phyloP scores from a whole-genome alignment of 2,329 filamentous ascomycete genomes.

The Fusarium sulawesiense region DNA sequence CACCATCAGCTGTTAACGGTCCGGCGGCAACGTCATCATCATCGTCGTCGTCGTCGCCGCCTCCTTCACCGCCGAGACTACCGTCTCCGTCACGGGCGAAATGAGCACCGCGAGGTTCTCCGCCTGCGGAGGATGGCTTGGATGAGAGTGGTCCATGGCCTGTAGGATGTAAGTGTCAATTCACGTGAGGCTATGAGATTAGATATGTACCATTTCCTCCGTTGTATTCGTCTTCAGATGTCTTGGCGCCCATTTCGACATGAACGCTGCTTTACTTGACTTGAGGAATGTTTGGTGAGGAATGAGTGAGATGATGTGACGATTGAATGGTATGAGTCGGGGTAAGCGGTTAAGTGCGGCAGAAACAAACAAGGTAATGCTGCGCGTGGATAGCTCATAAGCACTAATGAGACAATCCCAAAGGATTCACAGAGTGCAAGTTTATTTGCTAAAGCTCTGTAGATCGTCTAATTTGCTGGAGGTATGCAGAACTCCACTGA shows the following conservation, averaged over 20 bases:
- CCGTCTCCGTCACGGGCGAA: slow-evolving; percentile 57
- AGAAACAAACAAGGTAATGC: slow-evolving; percentile 18
- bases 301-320: slow-evolving; percentile 9
- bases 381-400: slow-evolving; percentile 7
- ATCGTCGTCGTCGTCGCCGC: slow-evolving; percentile 45
- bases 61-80: slow-evolving; percentile 50
- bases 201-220: slow-evolving; percentile 48
- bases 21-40: slow-evolving; percentile 45
- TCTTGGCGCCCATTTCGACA: slow-evolving; percentile 56
- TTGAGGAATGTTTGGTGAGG: slow-evolving; percentile 7
- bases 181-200: too few relatives aligned
- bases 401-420: neutral
- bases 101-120: slow-evolving; percentile 56
- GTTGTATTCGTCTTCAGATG: slow-evolving; percentile 51
- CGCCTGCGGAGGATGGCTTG: slow-evolving; percentile 46
- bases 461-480: too few relatives aligned
- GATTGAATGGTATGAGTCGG: neutral
- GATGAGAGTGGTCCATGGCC: slow-evolving; percentile 36
- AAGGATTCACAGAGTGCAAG: neutral
- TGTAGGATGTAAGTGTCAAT: slow-evolving; percentile 19
- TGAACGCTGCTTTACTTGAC: slow-evolving; percentile 34
- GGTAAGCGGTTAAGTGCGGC: slow-evolving; percentile 22
- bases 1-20: slow-evolving; percentile 30
- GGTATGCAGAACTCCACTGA: neutral
- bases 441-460: neutral